A percentile compares a stretch with the other conserved stretches of the same genome.
These are phyloP conservation scores for Kodamaea neixiangensis DNA, from an alignment of 805 yeast species.

Conservation along the genomic window DNA sequence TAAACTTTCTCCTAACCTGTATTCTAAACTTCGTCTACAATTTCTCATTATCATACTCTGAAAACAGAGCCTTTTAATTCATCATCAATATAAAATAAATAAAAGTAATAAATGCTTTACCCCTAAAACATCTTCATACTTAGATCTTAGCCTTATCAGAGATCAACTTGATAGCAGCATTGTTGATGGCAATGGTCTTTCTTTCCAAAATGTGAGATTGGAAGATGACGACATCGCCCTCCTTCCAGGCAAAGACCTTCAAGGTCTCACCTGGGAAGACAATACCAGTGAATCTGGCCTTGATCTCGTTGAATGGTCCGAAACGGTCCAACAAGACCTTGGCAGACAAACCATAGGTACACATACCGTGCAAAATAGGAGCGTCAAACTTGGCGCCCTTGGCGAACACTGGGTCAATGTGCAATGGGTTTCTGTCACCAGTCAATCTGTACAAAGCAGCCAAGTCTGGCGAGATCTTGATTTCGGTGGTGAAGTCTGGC, in stretches of 20 bases:
- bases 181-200: conserved; percentile 73
- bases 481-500: conserved; percentile 67
- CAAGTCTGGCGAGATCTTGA: conserved; percentile 65
- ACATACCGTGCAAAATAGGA: conserved; percentile 93
- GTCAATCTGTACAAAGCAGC: conserved; percentile 90
- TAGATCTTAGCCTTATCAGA: conserved; percentile 43
- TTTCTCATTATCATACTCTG: neutral
- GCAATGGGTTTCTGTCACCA: conserved; percentile 95
- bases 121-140: conserved; percentile 4
- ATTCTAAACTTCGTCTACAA: neutral
- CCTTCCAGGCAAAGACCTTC: conserved; percentile 81
- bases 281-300: conserved; percentile 86
- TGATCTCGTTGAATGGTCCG: conserved; percentile 81
- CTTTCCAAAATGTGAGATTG: conserved; percentile 82
- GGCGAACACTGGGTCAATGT: conserved; percentile 90
- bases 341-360: conserved; percentile 79
- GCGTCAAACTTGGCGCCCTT: conserved; percentile 78
- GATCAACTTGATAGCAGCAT: conserved; percentile 74
- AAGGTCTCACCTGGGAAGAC: conserved; percentile 95
- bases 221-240: conserved; percentile 69
- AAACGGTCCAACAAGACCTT: conserved; percentile 75
- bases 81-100: conserved; percentile 7
- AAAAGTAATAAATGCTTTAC: conserved; percentile 2
- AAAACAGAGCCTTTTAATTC: neutral
- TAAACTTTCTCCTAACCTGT: neutral